Conservation (phyloP, 345 rosid genomes). For the Kernera saxatilis region DNA sequence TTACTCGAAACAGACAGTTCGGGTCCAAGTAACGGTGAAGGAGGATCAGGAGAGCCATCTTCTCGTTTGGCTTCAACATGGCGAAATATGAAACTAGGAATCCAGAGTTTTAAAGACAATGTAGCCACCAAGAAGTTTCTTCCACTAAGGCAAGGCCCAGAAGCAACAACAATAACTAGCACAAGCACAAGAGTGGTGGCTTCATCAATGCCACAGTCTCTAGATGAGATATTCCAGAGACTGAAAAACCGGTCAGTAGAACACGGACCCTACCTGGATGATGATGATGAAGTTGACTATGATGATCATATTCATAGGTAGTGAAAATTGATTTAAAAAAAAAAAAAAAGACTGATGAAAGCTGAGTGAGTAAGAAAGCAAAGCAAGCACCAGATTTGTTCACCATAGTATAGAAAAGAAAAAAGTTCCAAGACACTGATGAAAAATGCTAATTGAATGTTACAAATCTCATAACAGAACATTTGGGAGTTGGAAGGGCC, state of each 20-base stretch:
- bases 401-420: background rate
- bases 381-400: slow-evolving; percentile 10
- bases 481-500: background rate
- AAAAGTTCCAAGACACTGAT: slow-evolving; percentile 8
- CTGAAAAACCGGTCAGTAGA: slow-evolving; percentile 61
- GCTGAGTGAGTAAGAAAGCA: background rate
- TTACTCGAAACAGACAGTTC: slow-evolving; percentile 54
- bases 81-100: slow-evolving; percentile 81
- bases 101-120: slow-evolving; percentile 80
- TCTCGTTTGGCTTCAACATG: slow-evolving; percentile 62
- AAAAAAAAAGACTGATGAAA: background rate
- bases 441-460: slow-evolving; percentile 15
- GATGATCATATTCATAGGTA: slow-evolving; percentile 2
- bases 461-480: background rate
- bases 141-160: slow-evolving; percentile 55
- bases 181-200: slow-evolving; percentile 5
- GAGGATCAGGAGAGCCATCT: slow-evolving; percentile 35
- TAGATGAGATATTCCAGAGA: slow-evolving; percentile 88
- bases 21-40: slow-evolving; percentile 11
- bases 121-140: slow-evolving; percentile 63
- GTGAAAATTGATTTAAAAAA: background rate
- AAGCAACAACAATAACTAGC: slow-evolving; percentile 27
- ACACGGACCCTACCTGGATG: slow-evolving; percentile 33
- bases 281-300: slow-evolving; percentile 35
- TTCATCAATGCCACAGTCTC: slow-evolving; percentile 50